Percentiles rank a stretch among this genome's conserved stretches.
Evolutionary conservation across 208 protist genomes (phyloP).

Genomic region (Spironucleus salmonicida): DNA sequence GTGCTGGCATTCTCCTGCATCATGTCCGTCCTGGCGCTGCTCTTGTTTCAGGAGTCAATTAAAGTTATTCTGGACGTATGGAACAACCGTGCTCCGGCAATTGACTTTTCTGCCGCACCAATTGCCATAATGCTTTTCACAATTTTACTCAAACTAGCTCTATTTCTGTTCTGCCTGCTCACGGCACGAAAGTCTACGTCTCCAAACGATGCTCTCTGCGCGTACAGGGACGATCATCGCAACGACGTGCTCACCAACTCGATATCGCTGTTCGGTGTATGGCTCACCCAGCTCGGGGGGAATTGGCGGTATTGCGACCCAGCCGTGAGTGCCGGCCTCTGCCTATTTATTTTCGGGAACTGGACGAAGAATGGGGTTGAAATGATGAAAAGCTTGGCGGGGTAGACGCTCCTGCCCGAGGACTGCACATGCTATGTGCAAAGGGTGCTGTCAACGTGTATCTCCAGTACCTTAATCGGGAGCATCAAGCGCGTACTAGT

Average conservation of each 20-base stretch:
- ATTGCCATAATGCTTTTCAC: background rate
- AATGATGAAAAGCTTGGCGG: background rate
- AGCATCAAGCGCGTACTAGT: background rate
- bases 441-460: background rate
- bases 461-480: background rate
- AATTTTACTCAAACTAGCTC: constrained; percentile 12
- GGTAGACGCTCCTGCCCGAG: background rate
- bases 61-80: background rate
- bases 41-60: background rate
- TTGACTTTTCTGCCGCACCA: background rate
- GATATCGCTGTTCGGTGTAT: background rate
- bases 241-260: constrained; percentile 25
- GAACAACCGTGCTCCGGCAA: too few species aligned
- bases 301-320: constrained; percentile 2
- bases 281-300: background rate
- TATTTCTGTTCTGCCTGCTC: background rate
- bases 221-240: constrained; percentile 22
- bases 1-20: constrained; percentile 19
- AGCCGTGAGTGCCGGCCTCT: background rate
- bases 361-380: background rate
- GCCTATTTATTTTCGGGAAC: background rate
- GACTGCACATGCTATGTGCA: background rate
- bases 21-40: background rate
- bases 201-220: background rate
- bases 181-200: background rate